Percentiles rank a stretch among this genome's conserved stretches.
These are phyloP conservation scores for Hymenoscyphus occultus DNA, from an alignment of 2,329 filamentous ascomycete genomes.

Conservation along the genomic window DNA sequence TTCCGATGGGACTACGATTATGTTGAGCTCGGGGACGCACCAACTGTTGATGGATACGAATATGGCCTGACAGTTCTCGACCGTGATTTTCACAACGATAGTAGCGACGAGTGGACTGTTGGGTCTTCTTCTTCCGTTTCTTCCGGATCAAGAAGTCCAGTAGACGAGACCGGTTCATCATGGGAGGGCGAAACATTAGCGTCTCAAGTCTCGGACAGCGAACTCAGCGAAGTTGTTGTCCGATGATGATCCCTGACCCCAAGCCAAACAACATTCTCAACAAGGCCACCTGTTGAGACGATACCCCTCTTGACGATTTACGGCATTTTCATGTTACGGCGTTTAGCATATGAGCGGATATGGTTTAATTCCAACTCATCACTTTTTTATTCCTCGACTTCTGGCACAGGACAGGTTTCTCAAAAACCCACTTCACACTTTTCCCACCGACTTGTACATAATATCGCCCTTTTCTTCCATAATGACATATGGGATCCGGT, in stretches of 20 bases:
- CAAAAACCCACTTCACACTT: conserved; percentile 14
- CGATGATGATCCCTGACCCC: conserved; percentile 21
- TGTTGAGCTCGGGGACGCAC: conserved; percentile 73
- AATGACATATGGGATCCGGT: conserved; percentile 19
- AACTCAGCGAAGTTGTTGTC: conserved; percentile 34
- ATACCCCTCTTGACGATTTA: conserved; percentile 31
- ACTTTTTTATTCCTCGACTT: conserved; percentile 23
- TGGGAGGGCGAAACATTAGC: conserved; percentile 56
- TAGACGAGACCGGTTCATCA: conserved; percentile 54
- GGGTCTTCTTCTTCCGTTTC: conserved; percentile 66
- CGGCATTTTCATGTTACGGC: conserved; percentile 35
- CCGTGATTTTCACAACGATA: conserved; percentile 37
- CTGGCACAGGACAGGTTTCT: conserved; percentile 14
- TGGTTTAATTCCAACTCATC: conserved; percentile 14
- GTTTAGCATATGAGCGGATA: conserved; percentile 35
- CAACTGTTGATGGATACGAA: conserved; percentile 50
- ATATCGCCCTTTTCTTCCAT: conserved; percentile 7
- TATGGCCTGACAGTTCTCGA: conserved; percentile 43
- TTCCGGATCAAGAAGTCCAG: conserved; percentile 36
- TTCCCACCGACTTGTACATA: conserved; percentile 31
- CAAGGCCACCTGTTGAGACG: conserved; percentile 25
- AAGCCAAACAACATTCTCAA: conserved; percentile 15
- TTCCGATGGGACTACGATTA: conserved; percentile 96
- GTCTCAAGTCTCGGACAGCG: conserved; percentile 35
- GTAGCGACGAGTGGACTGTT: conserved; percentile 87